Conservation (phyloP, 148 eudicot genomes). For the Amaranthus palmeri region DNA sequence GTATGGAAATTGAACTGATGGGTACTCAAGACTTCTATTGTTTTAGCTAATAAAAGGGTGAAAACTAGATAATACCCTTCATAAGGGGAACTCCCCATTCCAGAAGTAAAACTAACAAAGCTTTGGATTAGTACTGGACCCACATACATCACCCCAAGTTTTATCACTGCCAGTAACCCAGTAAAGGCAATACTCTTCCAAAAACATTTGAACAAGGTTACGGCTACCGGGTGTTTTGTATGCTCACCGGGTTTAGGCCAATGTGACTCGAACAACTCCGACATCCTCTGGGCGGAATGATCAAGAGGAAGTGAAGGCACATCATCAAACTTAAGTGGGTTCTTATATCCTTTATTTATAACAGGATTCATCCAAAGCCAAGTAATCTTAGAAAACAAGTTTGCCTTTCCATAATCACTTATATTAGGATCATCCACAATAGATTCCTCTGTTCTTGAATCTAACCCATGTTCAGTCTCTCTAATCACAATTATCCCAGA, state of each 20-base stretch:
- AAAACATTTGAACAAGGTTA: constrained; percentile 65
- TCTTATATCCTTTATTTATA: constrained; percentile 29
- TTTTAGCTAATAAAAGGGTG: constrained; percentile 58
- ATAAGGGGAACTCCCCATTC: constrained; percentile 53
- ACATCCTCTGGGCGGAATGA: constrained; percentile 66
- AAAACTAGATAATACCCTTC: constrained; percentile 82
- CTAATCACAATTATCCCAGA: constrained; percentile 30
- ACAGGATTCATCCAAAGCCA: constrained; percentile 43
- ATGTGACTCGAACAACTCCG: constrained; percentile 53
- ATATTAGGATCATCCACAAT: constrained; percentile 18
- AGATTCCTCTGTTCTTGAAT: constrained; percentile 12
- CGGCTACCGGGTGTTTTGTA: constrained; percentile 63
- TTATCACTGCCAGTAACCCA: constrained; percentile 58
- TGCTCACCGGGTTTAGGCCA: constrained; percentile 77
- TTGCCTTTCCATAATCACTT: constrained; percentile 36
- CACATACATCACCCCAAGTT: constrained; percentile 70
- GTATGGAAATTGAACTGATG: constrained; percentile 86
- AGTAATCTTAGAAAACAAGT: constrained; percentile 25
- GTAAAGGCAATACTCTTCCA: constrained; percentile 65
- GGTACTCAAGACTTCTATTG: constrained; percentile 55
- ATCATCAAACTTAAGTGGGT: constrained; percentile 34
- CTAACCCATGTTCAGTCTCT: constrained; percentile 12
- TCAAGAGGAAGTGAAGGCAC: constrained; percentile 69
- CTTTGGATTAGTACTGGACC: constrained; percentile 74
- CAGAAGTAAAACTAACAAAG: constrained; percentile 69